Evolutionary conservation across 2,329 filamentous ascomycete species (phyloP).

Genomic region (Mycosphaerella arachidis): DNA sequence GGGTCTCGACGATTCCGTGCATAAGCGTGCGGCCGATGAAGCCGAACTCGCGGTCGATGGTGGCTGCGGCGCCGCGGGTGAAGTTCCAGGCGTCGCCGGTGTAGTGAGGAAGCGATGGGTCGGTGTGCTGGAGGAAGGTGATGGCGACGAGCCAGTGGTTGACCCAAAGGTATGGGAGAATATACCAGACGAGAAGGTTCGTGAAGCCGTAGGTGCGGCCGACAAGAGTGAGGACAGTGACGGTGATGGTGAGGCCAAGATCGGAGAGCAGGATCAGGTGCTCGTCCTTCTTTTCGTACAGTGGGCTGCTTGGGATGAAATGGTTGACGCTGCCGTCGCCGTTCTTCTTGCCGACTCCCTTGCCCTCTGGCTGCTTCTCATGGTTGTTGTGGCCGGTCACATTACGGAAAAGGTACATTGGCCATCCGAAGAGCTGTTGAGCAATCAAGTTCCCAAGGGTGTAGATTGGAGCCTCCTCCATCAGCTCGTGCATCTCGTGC

Average conservation of each 20-base stretch:
- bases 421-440: slow-evolving; percentile 93
- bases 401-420: slow-evolving; percentile 83
- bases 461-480: slow-evolving; percentile 87
- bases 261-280: slow-evolving; percentile 83
- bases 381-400: slow-evolving; percentile 96
- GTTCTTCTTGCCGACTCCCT: slow-evolving; percentile 87
- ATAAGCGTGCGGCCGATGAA: slow-evolving; percentile 87
- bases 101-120: slow-evolving; percentile 92
- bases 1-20: slow-evolving; percentile 96
- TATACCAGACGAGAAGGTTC: slow-evolving; percentile 93
- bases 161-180: slow-evolving; percentile 91
- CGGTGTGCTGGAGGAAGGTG: slow-evolving; percentile 95
- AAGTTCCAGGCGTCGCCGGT: slow-evolving; percentile 83
- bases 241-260: slow-evolving; percentile 63
- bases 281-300: slow-evolving; percentile 89
- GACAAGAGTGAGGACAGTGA: slow-evolving; percentile 60
- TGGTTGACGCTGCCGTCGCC: slow-evolving; percentile 86
- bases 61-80: slow-evolving; percentile 86
- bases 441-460: slow-evolving; percentile 68
- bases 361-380: slow-evolving; percentile 83
- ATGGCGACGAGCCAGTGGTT: slow-evolving; percentile 99
- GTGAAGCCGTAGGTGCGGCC: slow-evolving; percentile 73
- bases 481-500: slow-evolving; percentile 82
- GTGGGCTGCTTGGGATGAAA: slow-evolving; percentile 79
- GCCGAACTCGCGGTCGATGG: slow-evolving; percentile 94